Evolutionary conservation across 306 rosid species (phyloP).

Genomic region (Pyrus pyrifolia): DNA sequence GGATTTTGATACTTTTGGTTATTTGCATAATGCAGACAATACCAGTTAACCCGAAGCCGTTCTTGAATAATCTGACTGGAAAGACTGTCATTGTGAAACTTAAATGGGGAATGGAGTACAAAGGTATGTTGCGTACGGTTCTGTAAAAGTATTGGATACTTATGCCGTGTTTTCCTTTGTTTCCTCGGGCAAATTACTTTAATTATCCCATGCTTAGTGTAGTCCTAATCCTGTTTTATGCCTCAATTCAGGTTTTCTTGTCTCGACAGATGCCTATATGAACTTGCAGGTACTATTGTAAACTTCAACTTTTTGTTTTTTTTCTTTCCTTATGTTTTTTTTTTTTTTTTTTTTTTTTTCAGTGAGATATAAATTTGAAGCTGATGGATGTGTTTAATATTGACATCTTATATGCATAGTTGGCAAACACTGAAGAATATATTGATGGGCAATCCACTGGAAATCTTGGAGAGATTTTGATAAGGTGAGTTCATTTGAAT

Average conservation of each 20-base stretch:
- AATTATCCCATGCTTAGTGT: neutral
- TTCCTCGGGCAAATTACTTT: neutral
- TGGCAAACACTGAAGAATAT: constrained; percentile 52
- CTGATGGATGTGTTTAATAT: neutral
- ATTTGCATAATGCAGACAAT: constrained; percentile 31
- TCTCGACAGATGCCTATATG: constrained; percentile 50
- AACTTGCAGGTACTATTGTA: constrained; percentile 42
- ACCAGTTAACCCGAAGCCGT: constrained; percentile 60
- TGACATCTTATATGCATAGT: constrained; percentile 18
- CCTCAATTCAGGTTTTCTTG: constrained; percentile 38
- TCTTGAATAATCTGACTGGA: constrained; percentile 56
- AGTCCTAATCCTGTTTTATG: neutral
- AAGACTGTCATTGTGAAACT: constrained; percentile 50
- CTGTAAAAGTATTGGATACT: neutral
- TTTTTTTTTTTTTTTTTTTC: neutral
- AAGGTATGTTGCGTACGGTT: constrained; percentile 22
- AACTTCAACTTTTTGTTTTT: neutral
- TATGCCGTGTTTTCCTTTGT: neutral
- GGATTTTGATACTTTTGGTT: neutral
- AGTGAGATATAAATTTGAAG: neutral
- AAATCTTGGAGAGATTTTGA: constrained; percentile 51
- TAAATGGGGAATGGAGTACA: constrained; percentile 63
- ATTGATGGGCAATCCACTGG: constrained; percentile 51
- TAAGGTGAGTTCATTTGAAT: constrained; percentile 26
- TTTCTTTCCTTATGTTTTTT: neutral